A percentile compares a stretch with the other conserved stretches of the same genome.
These are phyloP conservation scores for Lactifluus volemus DNA, from an alignment of 768 basidiomycete species.

Conservation along the genomic window DNA sequence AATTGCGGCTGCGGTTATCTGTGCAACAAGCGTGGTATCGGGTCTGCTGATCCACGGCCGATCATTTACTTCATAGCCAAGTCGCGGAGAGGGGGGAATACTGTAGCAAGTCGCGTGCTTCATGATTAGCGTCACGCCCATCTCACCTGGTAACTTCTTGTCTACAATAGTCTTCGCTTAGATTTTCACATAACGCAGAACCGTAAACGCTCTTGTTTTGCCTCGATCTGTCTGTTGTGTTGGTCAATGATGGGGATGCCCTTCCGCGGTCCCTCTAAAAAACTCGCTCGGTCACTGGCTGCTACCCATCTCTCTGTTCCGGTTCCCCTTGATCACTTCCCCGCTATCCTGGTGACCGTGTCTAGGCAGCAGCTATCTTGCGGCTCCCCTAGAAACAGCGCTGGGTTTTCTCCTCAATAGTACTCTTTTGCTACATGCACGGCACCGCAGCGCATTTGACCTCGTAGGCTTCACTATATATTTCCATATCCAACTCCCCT, in stretches of 20 bases:
- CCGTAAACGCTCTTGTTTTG: slow-evolving; percentile 6
- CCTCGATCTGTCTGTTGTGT: slow-evolving; percentile 1
- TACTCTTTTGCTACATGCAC: background rate
- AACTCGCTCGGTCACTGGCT: background rate
- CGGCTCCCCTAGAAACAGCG: slow-evolving; percentile 11
- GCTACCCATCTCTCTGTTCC: slow-evolving; percentile 5
- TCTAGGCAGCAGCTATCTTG: slow-evolving; percentile 11
- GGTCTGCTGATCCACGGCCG: slow-evolving; percentile 14
- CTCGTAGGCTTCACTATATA: slow-evolving; percentile 9
- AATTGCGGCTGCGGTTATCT: background rate
- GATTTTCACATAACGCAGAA: slow-evolving; percentile 6
- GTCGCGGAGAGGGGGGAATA: slow-evolving; percentile 11
- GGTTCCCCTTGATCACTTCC: slow-evolving; percentile 18
- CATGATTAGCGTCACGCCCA: slow-evolving; percentile 17
- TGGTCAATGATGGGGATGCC: slow-evolving; percentile 1
- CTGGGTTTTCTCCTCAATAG: background rate
- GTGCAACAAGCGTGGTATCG: background rate
- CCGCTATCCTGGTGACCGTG: slow-evolving; percentile 19
- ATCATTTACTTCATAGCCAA: slow-evolving; percentile 15
- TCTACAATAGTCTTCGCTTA: slow-evolving; percentile 9
- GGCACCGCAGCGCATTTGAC: background rate
- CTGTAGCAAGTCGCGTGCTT: slow-evolving; percentile 12
- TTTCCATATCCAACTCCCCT: background rate
- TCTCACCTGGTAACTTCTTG: slow-evolving; percentile 10
- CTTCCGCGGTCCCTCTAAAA: slow-evolving; percentile 15